Conservation (phyloP, 2,329 filamentous ascomycete genomes). For the Pestalotiopsis sp. region DNA sequence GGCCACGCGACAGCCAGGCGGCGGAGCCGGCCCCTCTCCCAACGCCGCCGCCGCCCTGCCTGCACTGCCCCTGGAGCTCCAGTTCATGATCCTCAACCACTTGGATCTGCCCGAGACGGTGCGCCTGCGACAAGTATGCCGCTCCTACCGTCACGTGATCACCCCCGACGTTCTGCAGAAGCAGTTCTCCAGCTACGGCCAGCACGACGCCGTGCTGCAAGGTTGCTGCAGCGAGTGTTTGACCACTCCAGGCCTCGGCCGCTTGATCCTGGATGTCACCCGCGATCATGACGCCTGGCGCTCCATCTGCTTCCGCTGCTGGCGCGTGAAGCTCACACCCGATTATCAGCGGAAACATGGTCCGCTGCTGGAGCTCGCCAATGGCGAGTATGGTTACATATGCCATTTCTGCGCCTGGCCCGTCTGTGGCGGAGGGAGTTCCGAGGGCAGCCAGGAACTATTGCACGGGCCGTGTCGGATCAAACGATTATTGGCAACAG, state of each 20-base stretch:
- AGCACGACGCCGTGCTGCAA: conserved; percentile 16
- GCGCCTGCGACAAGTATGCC: conserved; percentile 22
- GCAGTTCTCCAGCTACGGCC: conserved; percentile 22
- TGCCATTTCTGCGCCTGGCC: conserved; percentile 33
- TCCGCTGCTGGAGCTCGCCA: conserved; percentile 26
- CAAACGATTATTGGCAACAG: conserved; percentile 24
- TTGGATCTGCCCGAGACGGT: conserved; percentile 26
- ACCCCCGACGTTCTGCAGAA: conserved; percentile 24
- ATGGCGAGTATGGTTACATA: conserved; percentile 28
- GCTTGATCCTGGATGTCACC: conserved; percentile 24
- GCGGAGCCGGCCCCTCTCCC: neutral
- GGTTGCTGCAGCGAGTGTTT: conserved; percentile 28
- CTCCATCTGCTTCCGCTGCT: conserved; percentile 31
- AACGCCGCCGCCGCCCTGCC: conserved; percentile 9
- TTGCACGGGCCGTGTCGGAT: conserved; percentile 26
- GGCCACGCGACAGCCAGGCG: neutral
- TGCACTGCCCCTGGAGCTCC: conserved; percentile 27
- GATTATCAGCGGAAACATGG: conserved; percentile 29
- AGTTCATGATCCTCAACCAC: conserved; percentile 25
- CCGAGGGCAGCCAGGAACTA: conserved; percentile 20
- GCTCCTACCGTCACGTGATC: conserved; percentile 26
- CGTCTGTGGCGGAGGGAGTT: conserved; percentile 21
- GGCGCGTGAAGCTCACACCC: conserved; percentile 23
- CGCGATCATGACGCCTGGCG: conserved; percentile 21
- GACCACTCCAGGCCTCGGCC: conserved; percentile 25